Percentiles rank a stretch among this genome's conserved stretches.
Conservation (phyloP, 2,329 filamentous ascomycete species). For the Fusarium lateritium region DNA sequence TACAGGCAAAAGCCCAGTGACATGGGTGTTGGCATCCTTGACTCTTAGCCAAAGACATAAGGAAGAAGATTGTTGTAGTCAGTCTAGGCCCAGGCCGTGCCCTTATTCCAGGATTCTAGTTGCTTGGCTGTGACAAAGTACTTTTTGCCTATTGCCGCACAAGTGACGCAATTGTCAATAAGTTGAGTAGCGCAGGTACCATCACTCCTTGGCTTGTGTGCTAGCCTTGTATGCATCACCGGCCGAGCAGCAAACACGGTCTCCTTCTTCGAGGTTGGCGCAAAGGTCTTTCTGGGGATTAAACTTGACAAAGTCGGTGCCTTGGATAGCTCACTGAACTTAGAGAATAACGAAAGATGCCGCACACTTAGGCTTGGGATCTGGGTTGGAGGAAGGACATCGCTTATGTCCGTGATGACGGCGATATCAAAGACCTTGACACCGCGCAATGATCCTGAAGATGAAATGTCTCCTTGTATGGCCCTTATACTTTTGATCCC, state of each 20-base stretch:
- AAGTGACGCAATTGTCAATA: conserved; percentile 50
- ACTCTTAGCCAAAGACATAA: conserved; percentile 12
- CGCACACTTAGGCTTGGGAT: conserved; percentile 44
- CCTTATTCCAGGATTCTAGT: conserved; percentile 47
- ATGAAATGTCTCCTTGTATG: neutral
- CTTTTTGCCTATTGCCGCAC: conserved; percentile 47
- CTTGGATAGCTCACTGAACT: too few relatives aligned
- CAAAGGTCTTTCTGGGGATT: conserved; percentile 52
- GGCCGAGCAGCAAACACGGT: conserved; percentile 54
- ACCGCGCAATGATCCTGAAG: neutral
- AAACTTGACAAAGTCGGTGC: conserved; percentile 53
- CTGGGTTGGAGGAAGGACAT: neutral
- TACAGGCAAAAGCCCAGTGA: conserved; percentile 52
- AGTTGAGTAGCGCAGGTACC: conserved; percentile 52
- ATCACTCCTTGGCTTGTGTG: conserved; percentile 51
- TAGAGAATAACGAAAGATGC: conserved; percentile 47
- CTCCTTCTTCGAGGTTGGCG: conserved; percentile 45
- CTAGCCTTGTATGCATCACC: conserved; percentile 49
- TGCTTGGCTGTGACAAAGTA: conserved; percentile 33
- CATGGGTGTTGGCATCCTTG: conserved; percentile 41
- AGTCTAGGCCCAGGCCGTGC: conserved; percentile 47
- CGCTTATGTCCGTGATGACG: neutral
- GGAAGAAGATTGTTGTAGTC: conserved; percentile 34
- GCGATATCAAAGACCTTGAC: neutral
- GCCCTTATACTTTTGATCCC: conserved; percentile 21